A percentile compares a stretch with the other conserved stretches of the same genome.
phyloP scores from a whole-genome alignment of 345 rosid species.

The Corchorus capsularis region DNA sequence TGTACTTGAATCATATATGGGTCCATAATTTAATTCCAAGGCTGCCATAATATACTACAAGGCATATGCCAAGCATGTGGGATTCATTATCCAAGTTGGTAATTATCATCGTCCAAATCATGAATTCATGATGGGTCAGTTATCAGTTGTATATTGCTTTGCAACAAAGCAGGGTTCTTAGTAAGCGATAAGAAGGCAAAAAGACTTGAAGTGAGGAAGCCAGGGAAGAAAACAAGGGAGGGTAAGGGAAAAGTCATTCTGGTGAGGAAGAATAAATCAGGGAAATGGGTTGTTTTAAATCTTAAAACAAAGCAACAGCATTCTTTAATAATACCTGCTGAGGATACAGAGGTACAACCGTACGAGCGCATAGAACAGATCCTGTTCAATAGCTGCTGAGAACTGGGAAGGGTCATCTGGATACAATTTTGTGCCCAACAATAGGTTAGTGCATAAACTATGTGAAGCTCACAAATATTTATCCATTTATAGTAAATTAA shows the following conservation, averaged over 20 bases:
- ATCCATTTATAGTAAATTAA: background rate
- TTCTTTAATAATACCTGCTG: slow-evolving; percentile 13
- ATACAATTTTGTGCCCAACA: slow-evolving; percentile 11
- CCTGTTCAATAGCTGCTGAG: background rate
- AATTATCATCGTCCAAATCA: slow-evolving; percentile 35
- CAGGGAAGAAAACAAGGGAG: slow-evolving; percentile 43
- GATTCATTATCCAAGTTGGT: slow-evolving; percentile 43
- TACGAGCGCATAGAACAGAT: no score
- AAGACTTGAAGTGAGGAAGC: slow-evolving; percentile 45
- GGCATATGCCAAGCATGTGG: slow-evolving; percentile 40
- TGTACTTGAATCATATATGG: slow-evolving; percentile 27
- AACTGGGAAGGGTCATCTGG: background rate
- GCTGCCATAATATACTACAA: slow-evolving; percentile 48
- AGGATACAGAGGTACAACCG: no score
- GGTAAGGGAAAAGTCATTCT: slow-evolving; percentile 31
- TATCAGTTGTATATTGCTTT: slow-evolving; percentile 44
- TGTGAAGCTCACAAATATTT: background rate
- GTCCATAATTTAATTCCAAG: slow-evolving; percentile 46
- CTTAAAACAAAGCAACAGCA: slow-evolving; percentile 39
- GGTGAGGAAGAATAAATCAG: slow-evolving; percentile 43
- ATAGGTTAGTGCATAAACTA: slow-evolving; percentile 13
- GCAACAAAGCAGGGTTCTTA: slow-evolving; percentile 45
- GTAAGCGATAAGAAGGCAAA: slow-evolving; percentile 34
- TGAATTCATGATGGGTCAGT: slow-evolving; percentile 37
- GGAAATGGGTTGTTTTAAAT: slow-evolving; percentile 43